Evolutionary conservation across 1,139 yeast species (phyloP).

Genomic region (Diutina siamensis): DNA sequence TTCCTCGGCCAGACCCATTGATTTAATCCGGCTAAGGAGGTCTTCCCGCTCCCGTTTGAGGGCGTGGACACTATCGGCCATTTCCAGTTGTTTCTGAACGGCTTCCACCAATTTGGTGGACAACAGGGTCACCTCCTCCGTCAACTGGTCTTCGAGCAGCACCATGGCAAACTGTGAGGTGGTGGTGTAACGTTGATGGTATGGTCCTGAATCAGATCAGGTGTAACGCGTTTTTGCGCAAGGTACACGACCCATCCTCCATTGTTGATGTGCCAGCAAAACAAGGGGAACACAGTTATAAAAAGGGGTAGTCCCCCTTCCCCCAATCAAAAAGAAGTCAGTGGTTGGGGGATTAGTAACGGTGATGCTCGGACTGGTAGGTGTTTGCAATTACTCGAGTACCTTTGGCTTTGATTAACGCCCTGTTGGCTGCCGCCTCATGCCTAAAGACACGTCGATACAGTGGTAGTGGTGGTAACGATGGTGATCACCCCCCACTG

Average conservation of each 20-base stretch:
- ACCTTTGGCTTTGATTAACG: background rate
- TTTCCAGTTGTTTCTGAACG: constrained; percentile 43
- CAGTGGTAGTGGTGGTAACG: too few species aligned
- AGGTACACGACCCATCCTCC: background rate
- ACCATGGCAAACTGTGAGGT: background rate
- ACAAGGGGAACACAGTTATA: background rate
- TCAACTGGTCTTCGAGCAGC: constrained; percentile 5
- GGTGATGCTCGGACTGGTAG: too few species aligned
- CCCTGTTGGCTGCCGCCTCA: background rate
- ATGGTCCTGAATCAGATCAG: background rate
- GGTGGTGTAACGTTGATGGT: too few species aligned
- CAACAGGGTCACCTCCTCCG: constrained; percentile 37
- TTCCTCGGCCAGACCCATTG: constrained; percentile 1
- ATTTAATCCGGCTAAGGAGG: background rate
- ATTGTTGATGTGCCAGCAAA: background rate
- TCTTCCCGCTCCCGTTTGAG: constrained; percentile 13
- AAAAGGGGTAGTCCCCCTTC: too few species aligned
- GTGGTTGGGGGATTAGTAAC: too few species aligned
- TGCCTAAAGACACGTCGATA: background rate
- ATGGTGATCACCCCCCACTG: too few species aligned
- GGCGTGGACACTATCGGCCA: constrained; percentile 31
- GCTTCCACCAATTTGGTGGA: constrained; percentile 53
- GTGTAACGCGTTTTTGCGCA: background rate
- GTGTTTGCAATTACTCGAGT: too few species aligned
- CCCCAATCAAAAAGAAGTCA: too few species aligned